Evolutionary conservation across 805 yeast species (phyloP), one percentile per base, ranked within the genome.

Genomic region (Candida stauntonica): DNA sequence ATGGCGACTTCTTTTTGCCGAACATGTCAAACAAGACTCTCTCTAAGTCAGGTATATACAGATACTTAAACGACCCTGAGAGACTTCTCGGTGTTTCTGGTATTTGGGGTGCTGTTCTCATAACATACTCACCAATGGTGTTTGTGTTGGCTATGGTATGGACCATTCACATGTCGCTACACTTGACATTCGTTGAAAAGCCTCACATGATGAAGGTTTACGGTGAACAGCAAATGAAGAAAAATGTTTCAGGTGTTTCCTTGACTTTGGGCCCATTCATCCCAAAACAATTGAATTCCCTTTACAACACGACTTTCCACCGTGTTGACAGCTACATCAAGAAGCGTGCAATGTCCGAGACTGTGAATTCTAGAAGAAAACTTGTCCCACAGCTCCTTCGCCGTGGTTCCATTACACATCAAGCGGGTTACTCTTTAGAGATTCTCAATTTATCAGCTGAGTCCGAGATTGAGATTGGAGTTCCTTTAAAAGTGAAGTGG

Each of bases 61-160:
- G 91, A 48, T 85, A 83, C 58, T 68, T 85, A 55, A 85, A 85
- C 57, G 82, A 85, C 53, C 95, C 95, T 8, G 94, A 85, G 56
- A 81, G 86, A 47, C 61, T 85, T 13, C 70, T 83, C 42, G 91
- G 94, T 11, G 77, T 80, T 39, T 77, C 87, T 46, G 91, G 91
- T 13, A 72, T 83, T 27, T 82, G 87, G 86, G 93, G 91, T 17
- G 51, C 70, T 5, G 77, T 79, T 1, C 62, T 81, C 26, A 68
- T 85, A 39, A 72, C 86, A 29, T 76, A 80, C 17, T 69, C 79
- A 1, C 59, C 62, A 28, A 58, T 63, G 37, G 68, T 72, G 20
- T 65, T 73, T 33, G 64, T 74, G 38, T 51, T 83, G 34, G 75
- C 82, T 0, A 66, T 74, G 49, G 57, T 81, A 29, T 85, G 89